Evolutionary conservation across 257 asterid genomes (phyloP).

Genomic region (Solanum infundibuliforme): DNA sequence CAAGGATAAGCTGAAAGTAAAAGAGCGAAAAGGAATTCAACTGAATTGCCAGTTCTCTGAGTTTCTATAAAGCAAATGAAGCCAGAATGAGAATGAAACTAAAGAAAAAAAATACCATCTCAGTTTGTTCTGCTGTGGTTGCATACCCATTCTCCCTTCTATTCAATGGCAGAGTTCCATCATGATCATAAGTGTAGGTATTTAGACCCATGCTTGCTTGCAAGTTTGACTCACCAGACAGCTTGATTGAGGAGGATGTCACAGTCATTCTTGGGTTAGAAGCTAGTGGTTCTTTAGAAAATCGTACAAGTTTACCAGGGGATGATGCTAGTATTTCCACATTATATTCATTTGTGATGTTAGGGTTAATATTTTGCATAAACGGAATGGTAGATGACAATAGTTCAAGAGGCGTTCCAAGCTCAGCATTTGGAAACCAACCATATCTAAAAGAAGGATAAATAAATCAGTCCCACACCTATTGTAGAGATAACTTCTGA

Average conservation of each 20-base stretch:
- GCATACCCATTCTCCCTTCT: conserved; percentile 26
- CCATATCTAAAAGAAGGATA: conserved; percentile 59
- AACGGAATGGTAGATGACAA: conserved; percentile 21
- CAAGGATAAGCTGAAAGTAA: background rate
- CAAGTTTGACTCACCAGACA: conserved; percentile 13
- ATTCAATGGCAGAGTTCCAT: conserved; percentile 12
- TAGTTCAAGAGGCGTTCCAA: conserved; percentile 36
- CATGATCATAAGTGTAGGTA: conserved; percentile 15
- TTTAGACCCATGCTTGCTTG: conserved; percentile 19
- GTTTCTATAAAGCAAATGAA: background rate
- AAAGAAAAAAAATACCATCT: conserved; percentile 30
- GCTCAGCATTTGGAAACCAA: conserved; percentile 68
- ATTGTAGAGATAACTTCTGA: background rate
- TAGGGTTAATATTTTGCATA: conserved; percentile 18
- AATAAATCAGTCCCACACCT: conserved; percentile 1
- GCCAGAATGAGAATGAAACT: conserved; percentile 3
- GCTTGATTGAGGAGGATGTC: conserved; percentile 21
- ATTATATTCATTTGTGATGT: conserved; percentile 18
- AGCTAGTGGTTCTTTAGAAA: conserved; percentile 13
- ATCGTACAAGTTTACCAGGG: conserved; percentile 11
- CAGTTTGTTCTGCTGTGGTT: conserved; percentile 25
- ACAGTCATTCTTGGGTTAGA: conserved; percentile 15
- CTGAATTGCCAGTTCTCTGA: background rate
- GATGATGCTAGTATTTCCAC: conserved; percentile 8
- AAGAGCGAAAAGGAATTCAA: background rate